Evolutionary conservation across 2,329 filamentous ascomycete genomes (phyloP), one percentile per base, ranked within the genome.

Genomic region (Alternaria sp.): DNA sequence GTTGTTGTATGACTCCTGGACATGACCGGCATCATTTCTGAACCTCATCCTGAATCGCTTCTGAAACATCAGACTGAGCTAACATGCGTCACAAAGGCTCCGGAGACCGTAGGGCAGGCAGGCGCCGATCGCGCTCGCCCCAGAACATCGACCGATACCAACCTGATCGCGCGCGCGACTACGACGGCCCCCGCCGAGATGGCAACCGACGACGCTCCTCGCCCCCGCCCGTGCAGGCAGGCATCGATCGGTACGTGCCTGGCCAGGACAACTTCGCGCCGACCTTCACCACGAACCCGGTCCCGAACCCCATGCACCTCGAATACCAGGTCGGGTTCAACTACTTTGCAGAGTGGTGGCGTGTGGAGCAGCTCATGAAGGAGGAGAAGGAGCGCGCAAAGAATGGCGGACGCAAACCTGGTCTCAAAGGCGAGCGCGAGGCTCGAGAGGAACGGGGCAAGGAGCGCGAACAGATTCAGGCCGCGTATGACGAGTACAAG

Each of bases 301-400:
- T 95, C 4, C 85, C 87, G 12, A 91, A 95, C 66, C 92, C 92
- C 2, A 84, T 91, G 71, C 88, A 88, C 64, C 84, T 95, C 10
- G 88, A 91, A 3, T 94, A 91, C 66, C 92, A 95, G 76, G 92
- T 94, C 59, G 92, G 92, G 2, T 95, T 95, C 80, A 94, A 92
- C 14, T 95, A 91, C 79, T 95, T 93, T 72, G 90, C 92, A 18
- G 92, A 95, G 79, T 95, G 92, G 92, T 95, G 92, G 92, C 88
- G 92, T 64, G 85, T 90, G 69, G 93, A 94, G 71, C 91, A 94
- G 78, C 89, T 89, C 74, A 91, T 94, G 75, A 94, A 93, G 79
- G 91, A 94, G 55, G 92, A 94, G 65, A 91, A 90, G 73, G 92
- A 95, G 73, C 88, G 90, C 30, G 83, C 84, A 25, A 88, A 89